A percentile compares a stretch with the other conserved stretches of the same genome.
These are phyloP conservation scores for Auriscalpium orientale DNA, from an alignment of 768 basidiomycete species.

Conservation along the genomic window DNA sequence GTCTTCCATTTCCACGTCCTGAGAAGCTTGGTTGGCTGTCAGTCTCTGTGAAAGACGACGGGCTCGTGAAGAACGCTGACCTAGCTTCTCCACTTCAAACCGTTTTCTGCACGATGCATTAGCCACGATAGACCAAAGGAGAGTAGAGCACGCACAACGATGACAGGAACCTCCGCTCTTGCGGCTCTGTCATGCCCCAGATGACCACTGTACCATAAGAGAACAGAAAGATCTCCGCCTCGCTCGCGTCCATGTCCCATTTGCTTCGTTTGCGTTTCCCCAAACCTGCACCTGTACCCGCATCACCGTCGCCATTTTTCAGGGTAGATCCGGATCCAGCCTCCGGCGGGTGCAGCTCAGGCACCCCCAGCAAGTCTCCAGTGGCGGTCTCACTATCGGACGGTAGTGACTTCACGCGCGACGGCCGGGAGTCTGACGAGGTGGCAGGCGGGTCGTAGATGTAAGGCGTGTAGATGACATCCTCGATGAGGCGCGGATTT, in stretches of 20 bases:
- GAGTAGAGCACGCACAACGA: slow-evolving; percentile 60
- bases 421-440: slow-evolving; percentile 8
- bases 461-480: slow-evolving; percentile 92
- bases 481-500: slow-evolving; percentile 81
- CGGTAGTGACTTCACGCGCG: slow-evolving; percentile 11
- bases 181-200: slow-evolving; percentile 94
- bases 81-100: slow-evolving; percentile 86
- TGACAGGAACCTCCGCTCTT: slow-evolving; percentile 84
- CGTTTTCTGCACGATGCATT: slow-evolving; percentile 54
- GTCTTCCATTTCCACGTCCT: slow-evolving; percentile 93
- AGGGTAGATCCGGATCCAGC: slow-evolving; percentile 8
- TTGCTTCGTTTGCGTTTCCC: slow-evolving; percentile 49
- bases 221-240: slow-evolving; percentile 90
- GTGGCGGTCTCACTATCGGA: slow-evolving; percentile 24
- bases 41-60: neutral
- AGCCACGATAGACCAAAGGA: slow-evolving; percentile 5
- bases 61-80: slow-evolving; percentile 31
- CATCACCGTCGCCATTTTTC: neutral
- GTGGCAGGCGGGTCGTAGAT: slow-evolving; percentile 49
- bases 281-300: slow-evolving; percentile 17
- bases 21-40: slow-evolving; percentile 48
- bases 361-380: slow-evolving; percentile 73
- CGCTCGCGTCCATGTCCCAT: slow-evolving; percentile 51
- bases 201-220: slow-evolving; percentile 93
- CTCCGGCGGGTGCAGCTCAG: slow-evolving; percentile 47